Base-by-base conservation (phyloP, 352 stramenopile genomes). In the Globisporangium camurandrum region DNA sequence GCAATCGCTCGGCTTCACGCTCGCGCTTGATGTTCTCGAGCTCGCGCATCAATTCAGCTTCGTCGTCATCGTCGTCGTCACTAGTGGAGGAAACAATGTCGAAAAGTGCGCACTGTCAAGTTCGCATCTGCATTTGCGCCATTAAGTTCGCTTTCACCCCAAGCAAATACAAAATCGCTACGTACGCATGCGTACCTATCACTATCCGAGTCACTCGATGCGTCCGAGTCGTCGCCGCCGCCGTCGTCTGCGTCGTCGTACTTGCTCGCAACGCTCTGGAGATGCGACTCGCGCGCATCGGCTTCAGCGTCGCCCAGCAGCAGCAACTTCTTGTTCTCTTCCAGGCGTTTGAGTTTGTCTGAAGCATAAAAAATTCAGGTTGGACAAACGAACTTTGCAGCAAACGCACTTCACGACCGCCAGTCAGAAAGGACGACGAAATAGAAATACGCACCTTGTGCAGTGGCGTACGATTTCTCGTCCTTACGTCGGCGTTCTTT, bases 1-100 rank as follows among this genome's bases (percentile, higher is more conserved):
- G 91, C 27, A 87, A 57, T 20, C 94, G 80, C 46, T 93, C 89
- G 30, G 96, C 88, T 62, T 98, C 93, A 14, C 96, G 85, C 64
- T 99, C 97, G 37, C 88, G 78, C 54, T 96, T 93, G 59, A 99
- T 99, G 71, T 98, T 98, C 49, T 97, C 97, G 22, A 99, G 65
- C 67, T 99, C 97, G 3, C 87, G 81, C 74, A 98, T 95, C 34
- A 99, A 67, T 33, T 96, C 95, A 6, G 86, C 94, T 66, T 99
- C 95, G 66, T 99, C 97, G 56, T 99, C 97, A 43, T 98, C 94
- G 49, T 97, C 88, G 37, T 89, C 80, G 60, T 73, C 82, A 31
- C 33, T 19, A 33, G 7, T 20, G 24, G 14, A 22, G 23, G 20
- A n/a, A n/a, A n/a, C n/a, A n/a, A n/a, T n/a, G n/a, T n/a, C n/a